These are phyloP conservation scores for Podaxis sp. DNA, from an alignment of 768 basidiomycete genomes.

Conservation along the genomic window DNA sequence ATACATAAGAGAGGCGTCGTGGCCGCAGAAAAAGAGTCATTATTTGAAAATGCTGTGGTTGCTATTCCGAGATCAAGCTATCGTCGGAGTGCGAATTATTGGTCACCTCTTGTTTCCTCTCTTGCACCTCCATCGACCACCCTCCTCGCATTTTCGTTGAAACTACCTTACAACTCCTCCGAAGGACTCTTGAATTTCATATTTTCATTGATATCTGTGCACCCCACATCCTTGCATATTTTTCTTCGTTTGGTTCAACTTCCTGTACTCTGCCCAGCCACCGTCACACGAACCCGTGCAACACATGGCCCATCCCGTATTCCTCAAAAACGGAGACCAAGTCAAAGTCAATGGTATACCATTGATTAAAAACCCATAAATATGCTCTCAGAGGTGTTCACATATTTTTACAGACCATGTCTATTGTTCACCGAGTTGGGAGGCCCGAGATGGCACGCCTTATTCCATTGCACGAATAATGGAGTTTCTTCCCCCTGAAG, in stretches of 20 bases:
- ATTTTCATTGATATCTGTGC: slow-evolving; percentile 20
- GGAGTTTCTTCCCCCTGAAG: slow-evolving; percentile 88
- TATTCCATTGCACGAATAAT: slow-evolving; percentile 96
- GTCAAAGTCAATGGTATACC: slow-evolving; percentile 84
- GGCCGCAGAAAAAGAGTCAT: neutral
- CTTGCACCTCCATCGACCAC: slow-evolving; percentile 34
- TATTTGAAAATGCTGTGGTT: slow-evolving; percentile 20
- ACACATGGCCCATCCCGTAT: slow-evolving; percentile 48
- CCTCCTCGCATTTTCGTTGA: slow-evolving; percentile 23
- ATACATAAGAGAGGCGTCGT: neutral
- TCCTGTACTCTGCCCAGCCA: slow-evolving; percentile 23
- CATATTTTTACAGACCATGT: slow-evolving; percentile 81
- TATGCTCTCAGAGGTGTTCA: slow-evolving; percentile 17
- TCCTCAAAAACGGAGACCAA: slow-evolving; percentile 79
- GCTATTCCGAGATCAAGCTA: slow-evolving; percentile 14
- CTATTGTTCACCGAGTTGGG: slow-evolving; percentile 94
- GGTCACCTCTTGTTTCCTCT: slow-evolving; percentile 35
- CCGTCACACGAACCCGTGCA: slow-evolving; percentile 18
- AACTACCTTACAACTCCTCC: slow-evolving; percentile 17
- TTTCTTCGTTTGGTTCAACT: slow-evolving; percentile 30
- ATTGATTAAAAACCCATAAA: slow-evolving; percentile 19
- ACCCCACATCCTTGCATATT: slow-evolving; percentile 18
- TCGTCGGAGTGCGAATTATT: slow-evolving; percentile 44
- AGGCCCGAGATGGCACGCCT: slow-evolving; percentile 88
- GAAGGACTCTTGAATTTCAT: slow-evolving; percentile 21